A percentile compares a stretch with the other conserved stretches of the same genome.
Conservation (phyloP, 2,329 filamentous ascomycete genomes). For the Verticillium dahliae region DNA sequence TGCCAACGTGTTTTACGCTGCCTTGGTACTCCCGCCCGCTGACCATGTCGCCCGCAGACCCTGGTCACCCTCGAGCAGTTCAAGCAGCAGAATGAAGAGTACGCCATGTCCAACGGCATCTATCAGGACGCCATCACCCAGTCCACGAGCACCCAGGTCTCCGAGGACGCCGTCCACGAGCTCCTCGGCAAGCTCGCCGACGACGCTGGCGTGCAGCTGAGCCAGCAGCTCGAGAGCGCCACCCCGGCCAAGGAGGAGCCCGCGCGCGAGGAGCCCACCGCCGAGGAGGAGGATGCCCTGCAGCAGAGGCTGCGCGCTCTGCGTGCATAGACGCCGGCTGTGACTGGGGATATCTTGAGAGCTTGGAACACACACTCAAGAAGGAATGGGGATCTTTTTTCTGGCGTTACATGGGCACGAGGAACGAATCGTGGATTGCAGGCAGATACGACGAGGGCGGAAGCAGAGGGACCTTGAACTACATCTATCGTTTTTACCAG, state of each 20-base stretch:
- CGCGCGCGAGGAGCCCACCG: conserved; percentile 56
- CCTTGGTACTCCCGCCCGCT: background rate
- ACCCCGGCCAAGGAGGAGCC: conserved; percentile 53
- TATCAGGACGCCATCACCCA: conserved; percentile 82
- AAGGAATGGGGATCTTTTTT: background rate
- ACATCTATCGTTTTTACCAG: background rate
- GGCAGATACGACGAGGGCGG: background rate
- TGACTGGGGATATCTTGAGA: background rate
- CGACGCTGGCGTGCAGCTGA: conserved; percentile 78
- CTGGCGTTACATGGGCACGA: background rate
- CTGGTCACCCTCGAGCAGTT: conserved; percentile 55
- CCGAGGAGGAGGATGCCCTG: conserved; percentile 73
- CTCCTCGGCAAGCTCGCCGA: conserved; percentile 81
- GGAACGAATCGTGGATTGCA: background rate
- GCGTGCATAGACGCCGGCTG: conserved; percentile 31
- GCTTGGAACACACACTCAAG: background rate
- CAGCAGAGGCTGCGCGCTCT: conserved; percentile 53
- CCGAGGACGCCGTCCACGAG: conserved; percentile 81
- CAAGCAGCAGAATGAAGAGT: conserved; percentile 57
- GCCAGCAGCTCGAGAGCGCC: conserved; percentile 61
- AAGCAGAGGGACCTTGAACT: background rate
- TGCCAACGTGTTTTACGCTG: too few relatives aligned
- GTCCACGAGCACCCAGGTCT: conserved; percentile 64
- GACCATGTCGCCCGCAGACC: conserved; percentile 29
- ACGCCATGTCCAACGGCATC: conserved; percentile 61